Evolutionary conservation across 148 eudicot genomes (phyloP).

Genomic region (Rhododendron vialii): DNA sequence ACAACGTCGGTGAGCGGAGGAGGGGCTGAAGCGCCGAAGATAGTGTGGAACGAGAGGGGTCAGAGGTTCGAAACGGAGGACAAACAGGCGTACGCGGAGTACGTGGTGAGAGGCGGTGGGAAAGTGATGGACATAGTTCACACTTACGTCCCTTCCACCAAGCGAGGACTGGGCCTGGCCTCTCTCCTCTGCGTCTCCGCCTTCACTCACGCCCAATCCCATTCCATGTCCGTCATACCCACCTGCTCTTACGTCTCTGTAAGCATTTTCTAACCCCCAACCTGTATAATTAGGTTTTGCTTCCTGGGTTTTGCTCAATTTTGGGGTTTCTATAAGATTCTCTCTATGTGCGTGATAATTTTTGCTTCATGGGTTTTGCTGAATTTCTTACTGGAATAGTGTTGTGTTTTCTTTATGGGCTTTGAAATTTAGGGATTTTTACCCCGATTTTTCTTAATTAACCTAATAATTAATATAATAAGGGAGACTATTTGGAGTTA

Average conservation of each 20-base stretch:
- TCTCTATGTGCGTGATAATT: background rate
- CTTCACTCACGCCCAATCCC: conserved; percentile 57
- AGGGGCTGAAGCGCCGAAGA: conserved; percentile 20
- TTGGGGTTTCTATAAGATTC: background rate
- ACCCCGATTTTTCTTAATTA: no score
- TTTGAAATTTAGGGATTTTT: no score
- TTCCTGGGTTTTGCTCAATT: background rate
- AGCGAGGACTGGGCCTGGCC: conserved; percentile 70
- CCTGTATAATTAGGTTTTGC: background rate
- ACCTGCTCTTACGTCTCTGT: conserved; percentile 82
- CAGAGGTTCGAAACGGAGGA: conserved; percentile 62
- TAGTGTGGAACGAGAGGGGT: conserved; percentile 47
- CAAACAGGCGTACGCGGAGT: conserved; percentile 53
- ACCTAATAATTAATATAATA: no score
- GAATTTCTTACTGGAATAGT: background rate
- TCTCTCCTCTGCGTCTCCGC: conserved; percentile 68
- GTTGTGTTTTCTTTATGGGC: no score
- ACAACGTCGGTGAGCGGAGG: conserved; percentile 5
- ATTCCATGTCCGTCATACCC: conserved; percentile 53
- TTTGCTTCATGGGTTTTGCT: background rate
- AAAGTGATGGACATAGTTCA: conserved; percentile 66
- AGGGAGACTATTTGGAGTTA: no score
- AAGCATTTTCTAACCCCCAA: conserved; percentile 10
- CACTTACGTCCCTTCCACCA: conserved; percentile 67
- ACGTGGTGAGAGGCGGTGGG: conserved; percentile 29